Base-by-base conservation (phyloP, 257 asterid genomes). In the Scutellaria minor region DNA sequence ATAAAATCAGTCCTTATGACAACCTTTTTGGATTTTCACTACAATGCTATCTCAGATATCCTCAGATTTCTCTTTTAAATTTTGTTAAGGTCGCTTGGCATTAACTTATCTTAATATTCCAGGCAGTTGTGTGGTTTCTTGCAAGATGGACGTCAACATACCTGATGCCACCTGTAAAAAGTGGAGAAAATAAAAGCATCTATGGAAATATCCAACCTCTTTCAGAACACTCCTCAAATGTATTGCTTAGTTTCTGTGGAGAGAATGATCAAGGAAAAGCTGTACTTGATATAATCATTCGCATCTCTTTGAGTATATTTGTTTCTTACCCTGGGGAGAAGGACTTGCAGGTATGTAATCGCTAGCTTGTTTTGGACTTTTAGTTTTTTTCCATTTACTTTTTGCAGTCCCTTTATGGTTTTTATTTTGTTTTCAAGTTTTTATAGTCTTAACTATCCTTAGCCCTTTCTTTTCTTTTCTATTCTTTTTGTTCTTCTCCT, bases 61-160 rank as follows among this genome's bases (percentile, higher is more conserved):
- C 47, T 54, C 45, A 13, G 57, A 41, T 31, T 64, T 73, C 14
- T 69, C 59, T 41, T 53, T 44, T 24, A 1, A 35, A 6, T 42
- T 53, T 51, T 61, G 59, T 64, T 18, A 37, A 6, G 35, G 41
- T 64, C 64, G 37, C 62, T 67, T 41, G 0, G 27, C 14, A 44
- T 64, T 70, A 8, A 73, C 56, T 40, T 77, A 68, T 63, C 50
- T 50, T 78, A 67, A 67, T 72, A 70, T 76, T 78, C 68, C 87
- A 94, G 99, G 97, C 97, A 65, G 84, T 91, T 78, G 81, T 88
- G 70, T 94, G 99, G 99, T 91, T 91, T 86, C 90, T 94, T 71
- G 96, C 97, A 77, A 87, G 99, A 75, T 94, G 99, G 99, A 85
- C 90, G 69, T 73, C 88, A 80, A 91, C 99, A 31, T 94, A 87